Evolutionary conservation across 2,329 filamentous ascomycete species (phyloP), one percentile per base, ranked within the genome.

Genomic region (Furcasterigmium furcatum): DNA sequence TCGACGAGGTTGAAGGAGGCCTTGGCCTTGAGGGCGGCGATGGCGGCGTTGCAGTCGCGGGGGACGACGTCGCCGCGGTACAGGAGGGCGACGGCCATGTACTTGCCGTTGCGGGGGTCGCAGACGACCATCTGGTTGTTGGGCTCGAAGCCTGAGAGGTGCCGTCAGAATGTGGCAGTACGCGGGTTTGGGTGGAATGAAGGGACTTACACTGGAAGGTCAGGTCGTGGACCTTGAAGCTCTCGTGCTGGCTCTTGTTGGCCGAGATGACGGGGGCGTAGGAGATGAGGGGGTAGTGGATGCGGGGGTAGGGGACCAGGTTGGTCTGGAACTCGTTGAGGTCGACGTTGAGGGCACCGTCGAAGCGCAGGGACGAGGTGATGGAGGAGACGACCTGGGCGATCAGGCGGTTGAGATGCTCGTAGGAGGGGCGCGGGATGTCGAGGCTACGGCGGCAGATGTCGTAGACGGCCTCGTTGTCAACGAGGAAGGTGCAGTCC

Each of bases 101-200:
- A 87, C 72, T 87, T 87, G 64, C 84, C 84, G 59, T 87, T 85
- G 64, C 81, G 81, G 50, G 84, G 84, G 58, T 87, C 82, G 65
- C 84, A 88, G 52, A 86, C 82, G 47, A 87, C 84, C 84, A 88
- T 87, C 71, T 87, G 84, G 76, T 87, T 87, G 77, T 86, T 86
- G 55, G 84, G 84, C 72, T 88, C 84, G 61, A 87, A 87, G 71
- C 84, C 82, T 86, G 46, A 6, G 14, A 12, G 12, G 6, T 44
- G n/a, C n/a, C n/a, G n/a, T 40, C 46, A 43, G 41, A 5, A 36
- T 24, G 9, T 25, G 22, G 41, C 20, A 20, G n/a, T 43, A 24
- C 21, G 29, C 41, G 57, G 45, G 57, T 54, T 22, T 32, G 7
- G n/a, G n/a, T n/a, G n/a, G n/a, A 36, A 7, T 18, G 20, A 1